Evolutionary conservation across 257 asterid genomes (phyloP), one percentile per base, ranked within the genome.

Genomic region (Nicotiana tomentosiformis): DNA sequence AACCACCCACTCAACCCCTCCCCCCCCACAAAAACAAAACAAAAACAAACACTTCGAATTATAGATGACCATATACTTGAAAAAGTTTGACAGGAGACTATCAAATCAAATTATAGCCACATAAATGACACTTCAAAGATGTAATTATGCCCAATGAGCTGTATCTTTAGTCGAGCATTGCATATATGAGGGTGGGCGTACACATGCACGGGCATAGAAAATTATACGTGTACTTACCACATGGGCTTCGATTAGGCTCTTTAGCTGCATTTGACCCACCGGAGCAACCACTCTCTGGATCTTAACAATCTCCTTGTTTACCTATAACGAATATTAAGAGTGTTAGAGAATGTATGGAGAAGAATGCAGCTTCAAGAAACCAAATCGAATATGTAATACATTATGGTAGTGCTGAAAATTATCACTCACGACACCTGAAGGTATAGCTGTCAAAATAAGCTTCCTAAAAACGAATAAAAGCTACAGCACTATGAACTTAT

Each of bases 241-340:
- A 85, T 96, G 99, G 82, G 99, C 92, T 90, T 94, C 90, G 0
- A 96, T 89, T 61, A 96, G 98, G 93, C 72, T 92, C 93, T 96
- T 96, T 46, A 96, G 96, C 89, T 92, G 99, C 97, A 91, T 90
- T 90, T 96, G 99, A 56, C 99, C 99, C 49, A 90, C 98, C 17
- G 97, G 96, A 82, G 98, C 98, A 64, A 93, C 88, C 49, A 96
- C 98, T 93, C 97, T 91, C 90, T 96, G 99, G 82, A 96, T 96
- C 95, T 96, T 96, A 78, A 96, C 99, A 23, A 96, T 96, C 89
- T 96, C 99, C 90, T 92, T 96, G 92, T 96, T 96, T 89, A 96
- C 92, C 99, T 96, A 87, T 86, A 49, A 66, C 33, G 83, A 11
- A 5, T 80, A 35, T 78, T 51, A 30, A 23, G 23, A 35, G 43